Conservation (phyloP, 352 stramenopile species). For the Pythium angustatum region DNA sequence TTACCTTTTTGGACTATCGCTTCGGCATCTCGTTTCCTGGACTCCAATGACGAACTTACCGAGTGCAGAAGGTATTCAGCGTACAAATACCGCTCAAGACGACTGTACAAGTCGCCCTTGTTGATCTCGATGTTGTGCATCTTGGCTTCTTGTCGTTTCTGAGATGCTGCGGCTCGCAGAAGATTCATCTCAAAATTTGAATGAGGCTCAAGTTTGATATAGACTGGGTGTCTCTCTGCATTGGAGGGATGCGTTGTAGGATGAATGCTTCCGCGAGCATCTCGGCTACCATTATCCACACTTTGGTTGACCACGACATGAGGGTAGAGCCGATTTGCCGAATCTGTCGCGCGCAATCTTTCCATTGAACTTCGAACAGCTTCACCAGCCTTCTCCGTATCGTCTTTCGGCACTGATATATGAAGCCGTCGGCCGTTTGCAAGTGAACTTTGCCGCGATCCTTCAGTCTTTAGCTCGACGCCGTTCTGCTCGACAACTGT, state of each 20-base stretch:
- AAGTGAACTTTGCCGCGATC: background rate
- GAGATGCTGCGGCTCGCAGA: constrained; percentile 66
- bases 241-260: constrained; percentile 1
- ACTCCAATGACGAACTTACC: constrained; percentile 51
- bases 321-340: constrained; percentile 26
- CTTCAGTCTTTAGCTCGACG: constrained; percentile 14
- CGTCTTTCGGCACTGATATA: constrained; percentile 15
- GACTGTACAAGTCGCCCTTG: constrained; percentile 75
- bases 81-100: constrained; percentile 75
- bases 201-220: constrained; percentile 79
- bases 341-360: constrained; percentile 13
- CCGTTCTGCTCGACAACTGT: constrained; percentile 6
- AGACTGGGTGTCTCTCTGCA: constrained; percentile 49
- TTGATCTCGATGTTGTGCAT: constrained; percentile 85
- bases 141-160: constrained; percentile 82
- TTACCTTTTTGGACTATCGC: constrained; percentile 71
- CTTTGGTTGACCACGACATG: constrained; percentile 8
- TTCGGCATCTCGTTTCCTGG: constrained; percentile 70
- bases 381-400: constrained; percentile 22
- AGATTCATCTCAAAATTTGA: constrained; percentile 86
- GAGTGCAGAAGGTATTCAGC: constrained; percentile 80
- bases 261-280: background rate
- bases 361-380: constrained; percentile 23
- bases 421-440: background rate
- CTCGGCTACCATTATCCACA: background rate